Base-by-base conservation (phyloP, 2,329 filamentous ascomycete species). In the Pseudogymnoascus sp. region DNA sequence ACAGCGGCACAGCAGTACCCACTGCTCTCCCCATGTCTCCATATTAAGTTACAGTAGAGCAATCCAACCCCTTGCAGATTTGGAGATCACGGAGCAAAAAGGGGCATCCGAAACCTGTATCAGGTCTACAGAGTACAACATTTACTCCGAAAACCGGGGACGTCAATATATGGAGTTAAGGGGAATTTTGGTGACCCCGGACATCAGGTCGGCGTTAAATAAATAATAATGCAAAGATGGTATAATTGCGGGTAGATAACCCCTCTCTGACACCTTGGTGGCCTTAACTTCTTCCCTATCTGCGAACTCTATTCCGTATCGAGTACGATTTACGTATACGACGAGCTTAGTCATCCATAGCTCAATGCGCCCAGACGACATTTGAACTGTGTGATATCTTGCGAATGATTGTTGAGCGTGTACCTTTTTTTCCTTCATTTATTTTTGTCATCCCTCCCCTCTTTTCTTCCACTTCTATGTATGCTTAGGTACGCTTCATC, bases 131-230 rank as follows among this genome's bases (percentile, higher is more conserved):
- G 22, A 18, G 43, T 16, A 25, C 30, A 32, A 7, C 41, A 47
- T 47, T 28, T 50, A 30, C 43, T 54, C 47, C 28, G 28, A 5
- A 47, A 32, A 9, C 12, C 25, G n/a, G 9, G 25, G 43, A 54
- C 47, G 12, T 54, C 28, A 54, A 54, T 54, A 54, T 32, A 54
- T 18, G 47, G 47, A 54, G 47, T 54, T 54, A 34, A 50, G 47
- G 47, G 47, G 47, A 54, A 54, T 32, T 54, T 54, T 54, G 47
- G 28, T 54, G 47, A 20, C 47, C 28, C 28, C 16, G 18, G 32
- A 32, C 47, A 54, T 28, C n/a, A 54, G 12, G 47, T 32, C 9
- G 47, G 47, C 47, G 47, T 32, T 14, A 14, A 54, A 54, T 54
- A 54, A 54, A 54, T 54, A 54, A 54, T 54, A 54, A 50, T 54